Evolutionary conservation across 352 stramenopile species (phyloP), one percentile per base, ranked within the genome.

Genomic region (Globisporangium iwayamae): DNA sequence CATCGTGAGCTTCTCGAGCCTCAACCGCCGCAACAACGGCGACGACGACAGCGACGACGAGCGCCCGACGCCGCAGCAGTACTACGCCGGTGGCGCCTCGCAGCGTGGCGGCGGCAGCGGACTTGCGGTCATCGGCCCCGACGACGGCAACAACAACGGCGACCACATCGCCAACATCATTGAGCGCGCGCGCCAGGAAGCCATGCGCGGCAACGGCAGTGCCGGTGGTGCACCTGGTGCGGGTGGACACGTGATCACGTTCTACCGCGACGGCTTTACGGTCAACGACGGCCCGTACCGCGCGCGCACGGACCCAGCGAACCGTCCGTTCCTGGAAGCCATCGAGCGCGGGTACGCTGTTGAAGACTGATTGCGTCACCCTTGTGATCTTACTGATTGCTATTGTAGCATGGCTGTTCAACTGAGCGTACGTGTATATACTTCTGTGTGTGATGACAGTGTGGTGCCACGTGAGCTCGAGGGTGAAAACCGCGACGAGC

Each of bases 211-310:
- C 18, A 65, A 55, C 7, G 75, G 67, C 28, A 61, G 45, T 6
- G 71, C 64, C 6, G 64, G 38, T n/a, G 68, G 52, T 4, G 60
- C 34, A 9, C 4, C 34, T 20, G 53, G 34, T 34, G 47, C 51
- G 38, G 58, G 61, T 47, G 72, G 53, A 1, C 82, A 93, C 66
- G 69, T 90, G 16, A 92, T 94, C 65, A 94, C 86, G 2, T 94
- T 94, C 70, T 94, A 93, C 66, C 76, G 83, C 38, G 83, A 92
- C 20, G 86, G 86, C n/a, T 94, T 94, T 66, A 93, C 82, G 0
- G 86, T 94, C 4, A 82, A 94, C 45, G 79, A 91, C 43, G 86
- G 86, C 0, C 74, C 83, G n/a, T 94, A 94, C 64, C 80, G 86
- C 32, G 71, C 71, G 47, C 83, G 86, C 38, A 73, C 78, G 18